These are phyloP conservation scores for Austropuccinia psidii DNA, from an alignment of 1,284 basidiomycete genomes.

Conservation along the genomic window DNA sequence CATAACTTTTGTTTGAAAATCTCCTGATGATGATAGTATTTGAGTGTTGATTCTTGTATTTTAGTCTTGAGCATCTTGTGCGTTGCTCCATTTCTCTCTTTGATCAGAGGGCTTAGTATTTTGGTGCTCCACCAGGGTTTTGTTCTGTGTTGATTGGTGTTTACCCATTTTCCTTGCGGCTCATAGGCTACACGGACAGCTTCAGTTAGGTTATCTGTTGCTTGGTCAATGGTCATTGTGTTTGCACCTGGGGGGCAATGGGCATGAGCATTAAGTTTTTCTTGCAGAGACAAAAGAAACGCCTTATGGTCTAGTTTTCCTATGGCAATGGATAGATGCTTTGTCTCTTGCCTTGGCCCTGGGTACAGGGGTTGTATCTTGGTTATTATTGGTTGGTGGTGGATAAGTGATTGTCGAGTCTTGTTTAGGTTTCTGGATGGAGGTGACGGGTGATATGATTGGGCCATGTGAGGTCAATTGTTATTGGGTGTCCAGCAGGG, in stretches of 20 bases:
- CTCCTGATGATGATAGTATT: neutral
- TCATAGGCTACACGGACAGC: neutral
- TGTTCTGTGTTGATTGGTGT: too few relatives aligned
- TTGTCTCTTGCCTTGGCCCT: neutral
- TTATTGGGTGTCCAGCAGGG: neutral
- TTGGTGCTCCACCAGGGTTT: neutral
- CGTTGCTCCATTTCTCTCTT: neutral
- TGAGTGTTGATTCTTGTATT: neutral
- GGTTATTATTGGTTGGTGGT: too few relatives aligned
- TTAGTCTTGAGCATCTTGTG: neutral
- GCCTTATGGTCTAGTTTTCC: neutral
- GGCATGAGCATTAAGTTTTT: neutral
- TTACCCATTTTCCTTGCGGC: neutral
- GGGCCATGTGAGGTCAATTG: too few relatives aligned
- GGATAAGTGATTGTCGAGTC: neutral
- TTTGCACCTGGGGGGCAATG: neutral
- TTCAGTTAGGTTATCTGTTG: neutral
- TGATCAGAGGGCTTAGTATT: neutral
- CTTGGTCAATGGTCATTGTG: neutral
- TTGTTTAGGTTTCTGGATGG: neutral
- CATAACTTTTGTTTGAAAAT: too few relatives aligned
- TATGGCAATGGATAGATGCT: neutral
- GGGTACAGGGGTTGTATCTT: neutral
- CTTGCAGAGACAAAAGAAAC: neutral
- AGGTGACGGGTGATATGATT: too few relatives aligned